These are phyloP conservation scores for Hypoxylon trugodes DNA, from an alignment of 495 filamentous ascomycete species.

Conservation along the genomic window DNA sequence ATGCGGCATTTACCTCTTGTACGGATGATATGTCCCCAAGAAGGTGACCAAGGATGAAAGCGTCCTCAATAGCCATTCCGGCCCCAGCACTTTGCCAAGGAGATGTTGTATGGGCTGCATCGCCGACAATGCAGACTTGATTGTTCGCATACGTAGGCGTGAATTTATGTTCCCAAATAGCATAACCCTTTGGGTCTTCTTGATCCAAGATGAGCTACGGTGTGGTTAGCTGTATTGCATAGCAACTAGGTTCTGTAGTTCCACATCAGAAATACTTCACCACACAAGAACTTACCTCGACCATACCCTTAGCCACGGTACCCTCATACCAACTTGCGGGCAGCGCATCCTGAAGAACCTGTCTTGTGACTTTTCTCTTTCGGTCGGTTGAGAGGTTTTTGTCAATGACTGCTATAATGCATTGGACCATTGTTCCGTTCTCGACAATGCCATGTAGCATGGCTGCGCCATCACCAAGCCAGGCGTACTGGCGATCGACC, in stretches of 20 bases:
- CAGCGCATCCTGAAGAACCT: constrained; percentile 8
- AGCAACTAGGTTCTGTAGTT: background rate
- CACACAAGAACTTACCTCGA: constrained; percentile 19
- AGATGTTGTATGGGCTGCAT: constrained; percentile 68
- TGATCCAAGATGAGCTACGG: constrained; percentile 24
- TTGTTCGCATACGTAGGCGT: constrained; percentile 62
- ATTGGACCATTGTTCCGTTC: constrained; percentile 30
- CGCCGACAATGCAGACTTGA: constrained; percentile 63
- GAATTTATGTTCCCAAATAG: constrained; percentile 66
- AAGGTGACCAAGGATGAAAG: constrained; percentile 58
- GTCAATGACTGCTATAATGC: constrained; percentile 21
- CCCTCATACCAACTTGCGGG: constrained; percentile 12
- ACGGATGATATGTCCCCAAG: constrained; percentile 29
- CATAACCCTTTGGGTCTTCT: constrained; percentile 60
- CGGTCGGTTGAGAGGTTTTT: constrained; percentile 13
- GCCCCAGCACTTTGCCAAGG: constrained; percentile 72
- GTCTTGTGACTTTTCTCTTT: constrained; percentile 10
- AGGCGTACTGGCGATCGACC: constrained; percentile 27
- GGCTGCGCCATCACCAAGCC: constrained; percentile 32
- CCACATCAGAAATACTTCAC: background rate
- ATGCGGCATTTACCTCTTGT: constrained; percentile 24
- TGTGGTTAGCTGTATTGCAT: constrained; percentile 6
- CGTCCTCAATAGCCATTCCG: constrained; percentile 70
- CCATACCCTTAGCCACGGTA: constrained; percentile 18
- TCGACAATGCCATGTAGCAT: constrained; percentile 23